A percentile compares a stretch with the other conserved stretches of the same genome.
phyloP scores from a whole-genome alignment of 1,284 basidiomycete species.

The Laetiporus sulphureus region DNA sequence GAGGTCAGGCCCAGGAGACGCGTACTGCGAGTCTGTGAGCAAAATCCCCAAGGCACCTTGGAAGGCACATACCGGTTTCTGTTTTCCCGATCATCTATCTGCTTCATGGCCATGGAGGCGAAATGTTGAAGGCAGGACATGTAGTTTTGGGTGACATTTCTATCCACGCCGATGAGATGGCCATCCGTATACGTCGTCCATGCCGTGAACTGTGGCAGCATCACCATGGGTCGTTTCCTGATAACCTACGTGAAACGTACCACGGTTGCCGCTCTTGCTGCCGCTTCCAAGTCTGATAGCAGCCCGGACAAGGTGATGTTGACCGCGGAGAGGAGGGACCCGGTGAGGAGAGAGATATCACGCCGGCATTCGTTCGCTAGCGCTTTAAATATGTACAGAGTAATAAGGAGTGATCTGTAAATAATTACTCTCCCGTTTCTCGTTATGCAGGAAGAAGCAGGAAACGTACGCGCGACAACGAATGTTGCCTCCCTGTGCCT shows the following conservation, averaged over 20 bases:
- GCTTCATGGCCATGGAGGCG: slow-evolving; percentile 49
- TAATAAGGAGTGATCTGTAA: slow-evolving; percentile 76
- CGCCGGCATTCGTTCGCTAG: slow-evolving; percentile 87
- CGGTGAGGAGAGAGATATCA: slow-evolving; percentile 80
- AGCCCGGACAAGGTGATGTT: slow-evolving; percentile 59
- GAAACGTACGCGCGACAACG: slow-evolving; percentile 74
- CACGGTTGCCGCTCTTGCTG: slow-evolving; percentile 76
- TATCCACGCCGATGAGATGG: slow-evolving; percentile 73
- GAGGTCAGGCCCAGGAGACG: slow-evolving; percentile 84
- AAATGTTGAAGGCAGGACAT: slow-evolving; percentile 66
- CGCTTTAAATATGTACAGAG: slow-evolving; percentile 79
- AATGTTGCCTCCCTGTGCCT: slow-evolving; percentile 64
- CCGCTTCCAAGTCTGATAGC: slow-evolving; percentile 77
- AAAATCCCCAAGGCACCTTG: no score
- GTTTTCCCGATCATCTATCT: slow-evolving; percentile 53
- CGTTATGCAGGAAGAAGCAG: no score
- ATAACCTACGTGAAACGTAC: slow-evolving; percentile 38
- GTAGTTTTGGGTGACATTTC: slow-evolving; percentile 65
- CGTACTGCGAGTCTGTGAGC: slow-evolving; percentile 40
- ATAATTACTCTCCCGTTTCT: slow-evolving; percentile 7
- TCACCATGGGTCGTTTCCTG: neutral
- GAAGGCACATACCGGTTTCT: slow-evolving; percentile 49
- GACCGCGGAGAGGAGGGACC: slow-evolving; percentile 72
- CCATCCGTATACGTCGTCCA: slow-evolving; percentile 93
- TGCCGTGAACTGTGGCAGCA: slow-evolving; percentile 80